Percentiles rank a stretch among this genome's conserved stretches.
These are phyloP conservation scores for Aspergillus sp. DNA, from an alignment of 2,329 filamentous ascomycete genomes.

Conservation along the genomic window DNA sequence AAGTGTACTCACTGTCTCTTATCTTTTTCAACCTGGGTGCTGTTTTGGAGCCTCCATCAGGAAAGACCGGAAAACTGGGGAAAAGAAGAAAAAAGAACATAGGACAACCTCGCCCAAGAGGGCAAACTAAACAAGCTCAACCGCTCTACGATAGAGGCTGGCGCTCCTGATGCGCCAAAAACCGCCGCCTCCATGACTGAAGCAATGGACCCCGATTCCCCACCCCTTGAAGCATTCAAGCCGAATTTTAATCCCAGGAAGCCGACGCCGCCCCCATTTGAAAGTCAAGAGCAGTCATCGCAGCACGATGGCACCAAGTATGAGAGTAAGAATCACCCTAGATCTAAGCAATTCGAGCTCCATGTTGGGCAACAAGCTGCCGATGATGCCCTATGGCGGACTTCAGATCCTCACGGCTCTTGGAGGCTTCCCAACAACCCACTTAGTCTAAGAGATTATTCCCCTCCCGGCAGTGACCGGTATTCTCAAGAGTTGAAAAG, in stretches of 20 bases:
- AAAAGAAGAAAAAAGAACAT: constrained; percentile 1
- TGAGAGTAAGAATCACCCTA: constrained; percentile 18
- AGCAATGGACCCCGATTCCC: constrained; percentile 39
- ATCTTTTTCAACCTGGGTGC: not conserved
- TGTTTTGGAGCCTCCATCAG: constrained; percentile 6
- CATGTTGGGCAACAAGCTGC: constrained; percentile 48
- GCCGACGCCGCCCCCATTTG: constrained; percentile 35
- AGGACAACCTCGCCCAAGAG: not conserved
- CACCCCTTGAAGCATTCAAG: constrained; percentile 32
- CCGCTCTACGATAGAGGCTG: constrained; percentile 8
- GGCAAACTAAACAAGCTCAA: constrained; percentile 2
- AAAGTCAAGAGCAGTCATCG: constrained; percentile 18
- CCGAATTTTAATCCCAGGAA: constrained; percentile 33
- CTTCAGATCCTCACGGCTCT: not conserved
- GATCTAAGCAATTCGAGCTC: constrained; percentile 24
- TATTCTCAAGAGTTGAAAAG: not conserved
- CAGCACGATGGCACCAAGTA: constrained; percentile 23
- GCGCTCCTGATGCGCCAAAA: constrained; percentile 30
- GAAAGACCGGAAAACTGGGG: not conserved
- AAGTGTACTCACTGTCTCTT: not conserved
- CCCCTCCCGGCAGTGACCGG: too few relatives aligned
- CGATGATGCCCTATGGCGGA: constrained; percentile 53
- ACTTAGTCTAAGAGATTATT: not conserved
- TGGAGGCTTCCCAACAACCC: constrained; percentile 50
- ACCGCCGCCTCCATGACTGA: constrained; percentile 37